phyloP scores from a whole-genome alignment of 257 asterid genomes.

The Thymus quinquecostatus region DNA sequence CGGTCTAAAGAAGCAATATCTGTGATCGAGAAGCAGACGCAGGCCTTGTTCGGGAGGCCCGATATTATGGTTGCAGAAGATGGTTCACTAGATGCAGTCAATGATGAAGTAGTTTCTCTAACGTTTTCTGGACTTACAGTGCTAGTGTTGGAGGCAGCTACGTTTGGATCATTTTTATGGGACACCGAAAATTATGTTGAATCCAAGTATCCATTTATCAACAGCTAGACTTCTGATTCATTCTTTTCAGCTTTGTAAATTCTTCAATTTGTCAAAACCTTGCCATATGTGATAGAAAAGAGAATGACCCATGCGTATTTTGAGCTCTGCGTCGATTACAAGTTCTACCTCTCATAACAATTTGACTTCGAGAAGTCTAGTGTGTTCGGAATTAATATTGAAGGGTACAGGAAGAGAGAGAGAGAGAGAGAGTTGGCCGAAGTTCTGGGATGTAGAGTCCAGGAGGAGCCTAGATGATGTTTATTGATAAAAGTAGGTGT shows the following conservation, averaged over 20 bases:
- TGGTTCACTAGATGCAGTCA: constrained; percentile 69
- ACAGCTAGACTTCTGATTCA: constrained; percentile 41
- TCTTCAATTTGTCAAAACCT: background rate
- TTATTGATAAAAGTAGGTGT: too few species aligned
- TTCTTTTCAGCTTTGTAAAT: constrained; percentile 33
- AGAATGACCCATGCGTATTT: background rate
- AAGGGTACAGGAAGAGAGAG: too few species aligned
- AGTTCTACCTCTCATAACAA: too few species aligned
- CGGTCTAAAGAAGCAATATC: constrained; percentile 84
- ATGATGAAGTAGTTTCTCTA: constrained; percentile 65
- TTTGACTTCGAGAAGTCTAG: too few species aligned
- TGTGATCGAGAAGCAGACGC: constrained; percentile 89
- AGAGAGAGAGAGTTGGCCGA: too few species aligned
- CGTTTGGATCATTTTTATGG: constrained; percentile 92
- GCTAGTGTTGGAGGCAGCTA: constrained; percentile 87
- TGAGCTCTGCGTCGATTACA: background rate
- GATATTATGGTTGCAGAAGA: constrained; percentile 67
- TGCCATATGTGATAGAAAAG: background rate
- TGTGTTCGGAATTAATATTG: too few species aligned
- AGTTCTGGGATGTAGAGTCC: too few species aligned
- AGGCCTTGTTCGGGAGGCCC: constrained; percentile 85
- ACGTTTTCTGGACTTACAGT: constrained; percentile 74
- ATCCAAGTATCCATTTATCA: constrained; percentile 66
- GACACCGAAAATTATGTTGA: constrained; percentile 77
- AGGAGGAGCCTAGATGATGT: too few species aligned